Base-by-base conservation (phyloP, 176 grass and related monocot species). In the Carex cristatella region DNA sequence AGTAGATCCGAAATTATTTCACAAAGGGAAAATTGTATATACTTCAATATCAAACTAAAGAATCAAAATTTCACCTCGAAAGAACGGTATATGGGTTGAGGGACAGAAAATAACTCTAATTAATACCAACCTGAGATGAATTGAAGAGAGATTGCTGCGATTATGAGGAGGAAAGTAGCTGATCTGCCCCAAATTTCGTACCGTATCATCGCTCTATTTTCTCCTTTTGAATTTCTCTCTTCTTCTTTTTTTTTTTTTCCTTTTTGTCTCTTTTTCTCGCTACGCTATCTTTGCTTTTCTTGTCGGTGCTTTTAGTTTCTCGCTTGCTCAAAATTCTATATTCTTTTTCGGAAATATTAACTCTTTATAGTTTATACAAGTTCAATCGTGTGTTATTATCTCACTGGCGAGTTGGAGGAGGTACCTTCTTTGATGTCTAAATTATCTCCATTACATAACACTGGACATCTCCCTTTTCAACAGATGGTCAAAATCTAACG, bases 121-220 rank as follows among this genome's bases (percentile, higher is more conserved):
- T 10, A 30, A 54, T 15, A 78, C 58, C 1, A 79, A 86, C 84
- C 84, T 78, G 84, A 86, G 38, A 79, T 65, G 69, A 86, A 79
- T 86, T 79, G 84, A 48, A 79, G 73, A 79, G 46, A 86, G 18
- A 86, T 51, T 15, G 54, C 10, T 7, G 84, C 70, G 18, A 79
- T 13, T 10, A 69, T 2, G 44, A 83, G 1, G 65, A 83, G 61
- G 32, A 83, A 83, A 83, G 4, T 37, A 28, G 42, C 27, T 32
- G 81, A 83, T 83, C 63, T 55, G 7, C 81, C 62, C 61, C 27
- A 16, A 56, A 83, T 55, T 32, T 65, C 63, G 81, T 69, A 19
- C 61, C 44, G 81, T 54, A 83, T 68, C 81, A 83, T 83, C 63
- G 35, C 37, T 67, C 81, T 33, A 54, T 18, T 46, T 69, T 83